Evolutionary conservation across 169 alveolate genomes (phyloP).

Genomic region (Babesia divergens): DNA sequence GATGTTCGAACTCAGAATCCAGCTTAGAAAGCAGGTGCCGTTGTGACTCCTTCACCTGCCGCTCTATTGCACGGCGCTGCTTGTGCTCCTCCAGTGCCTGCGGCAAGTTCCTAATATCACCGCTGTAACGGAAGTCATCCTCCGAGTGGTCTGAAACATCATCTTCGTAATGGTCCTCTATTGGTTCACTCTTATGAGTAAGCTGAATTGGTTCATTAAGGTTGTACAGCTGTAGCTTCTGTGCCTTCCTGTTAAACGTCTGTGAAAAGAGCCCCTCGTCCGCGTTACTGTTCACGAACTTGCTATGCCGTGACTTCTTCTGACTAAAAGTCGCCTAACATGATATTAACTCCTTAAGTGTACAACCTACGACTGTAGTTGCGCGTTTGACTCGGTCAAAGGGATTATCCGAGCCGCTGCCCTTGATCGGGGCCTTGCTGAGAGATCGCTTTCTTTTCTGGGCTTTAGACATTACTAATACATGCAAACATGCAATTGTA

Average conservation of each 20-base stretch:
- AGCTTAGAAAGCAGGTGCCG: slow-evolving; percentile 34
- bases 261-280: slow-evolving; percentile 12
- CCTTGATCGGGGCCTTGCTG: not conserved
- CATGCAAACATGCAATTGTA: not conserved
- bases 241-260: slow-evolving; percentile 17
- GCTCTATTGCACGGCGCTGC: slow-evolving; percentile 16
- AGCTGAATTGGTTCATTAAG: slow-evolving; percentile 35
- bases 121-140: slow-evolving; percentile 39
- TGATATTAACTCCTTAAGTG: not conserved
- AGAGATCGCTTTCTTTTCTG: not conserved
- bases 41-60: slow-evolving; percentile 36
- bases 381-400: slow-evolving; percentile 17
- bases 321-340: not conserved
- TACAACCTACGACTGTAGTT: not conserved
- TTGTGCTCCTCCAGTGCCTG: slow-evolving; percentile 53
- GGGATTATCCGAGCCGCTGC: slow-evolving; percentile 7
- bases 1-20: slow-evolving; percentile 24
- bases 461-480: not conserved
- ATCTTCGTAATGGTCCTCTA: slow-evolving; percentile 59
- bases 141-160: slow-evolving; percentile 38
- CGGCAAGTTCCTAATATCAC: slow-evolving; percentile 33
- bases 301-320: slow-evolving; percentile 12
- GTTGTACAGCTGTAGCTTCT: slow-evolving; percentile 47
- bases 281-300: slow-evolving; percentile 14
- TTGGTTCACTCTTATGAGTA: slow-evolving; percentile 54